Evolutionary conservation across 2,329 filamentous ascomycete genomes (phyloP), one percentile per base, ranked within the genome.

Genomic region (Dryadomyces quercus-mongolicae): DNA sequence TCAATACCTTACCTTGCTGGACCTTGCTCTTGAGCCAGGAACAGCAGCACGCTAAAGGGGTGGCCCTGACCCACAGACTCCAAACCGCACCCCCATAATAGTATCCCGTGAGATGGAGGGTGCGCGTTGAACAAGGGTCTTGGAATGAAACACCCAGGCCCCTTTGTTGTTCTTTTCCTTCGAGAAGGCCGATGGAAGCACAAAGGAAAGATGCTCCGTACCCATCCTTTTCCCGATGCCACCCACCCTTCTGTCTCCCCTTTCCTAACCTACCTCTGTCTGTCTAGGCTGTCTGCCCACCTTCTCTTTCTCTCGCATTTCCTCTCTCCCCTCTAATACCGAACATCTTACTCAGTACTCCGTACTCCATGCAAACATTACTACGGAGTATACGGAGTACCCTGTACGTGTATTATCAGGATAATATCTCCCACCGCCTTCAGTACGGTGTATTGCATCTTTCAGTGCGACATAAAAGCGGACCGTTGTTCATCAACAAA

Each of bases 181-280:
- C 54, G 49, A 55, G 54, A 55, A 55, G 54, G 25, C 31, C 34
- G 21, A 52, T 52, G 49, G 53, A 55, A 52, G 49, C 25, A 31
- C 25, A 31, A 31, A 31, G 25, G 25, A 31, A 31, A 8, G 25
- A 31, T 31, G 25, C 25, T 31, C 25, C 25, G 25, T 31, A 31
- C 46, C 20, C 4, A 18, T 34, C 5, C 34, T 18, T 12, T 18
- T 49, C 36, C 20, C 49, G 34, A 36, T 51, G 40, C 21, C 6
- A 44, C 49, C 49, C 15, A 15, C 34, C 48, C 34, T n/a, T 8
- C 25, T 31, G 25, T 4, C 25, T 31, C 25, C 25, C 25, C 25
- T 31, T 31, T 31, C 25, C 25, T 31, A 5, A 8, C 25, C 25
- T 8, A 8, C 8, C 25, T 8, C 25, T 31, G 25, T 5, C 25